Evolutionary conservation across 192 early-diverging fungal genomes (phyloP).

Genomic region (Gorgonomyces haynaldii): DNA sequence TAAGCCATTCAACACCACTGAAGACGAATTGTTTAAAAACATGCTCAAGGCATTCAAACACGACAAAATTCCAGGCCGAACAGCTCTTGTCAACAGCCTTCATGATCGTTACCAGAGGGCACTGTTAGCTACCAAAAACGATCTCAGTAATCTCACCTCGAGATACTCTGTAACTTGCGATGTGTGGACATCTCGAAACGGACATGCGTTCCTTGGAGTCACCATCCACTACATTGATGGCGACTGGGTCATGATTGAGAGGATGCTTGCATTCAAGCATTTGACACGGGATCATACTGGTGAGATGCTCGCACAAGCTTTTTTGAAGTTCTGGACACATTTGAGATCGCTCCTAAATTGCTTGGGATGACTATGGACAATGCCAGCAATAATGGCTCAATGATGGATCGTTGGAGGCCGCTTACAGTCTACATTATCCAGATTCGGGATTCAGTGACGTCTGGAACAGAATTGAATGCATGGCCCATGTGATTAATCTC

Average conservation of each 20-base stretch:
- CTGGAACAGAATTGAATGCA: conserved; percentile 6
- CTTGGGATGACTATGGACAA: conserved; percentile 1
- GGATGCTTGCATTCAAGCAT: conserved; percentile 1
- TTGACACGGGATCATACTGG: not conserved
- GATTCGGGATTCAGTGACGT: not conserved
- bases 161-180: conserved; percentile 1
- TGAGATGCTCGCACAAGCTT: not conserved
- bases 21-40: too few relatives aligned
- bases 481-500: conserved; percentile 2
- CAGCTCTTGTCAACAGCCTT: too few relatives aligned
- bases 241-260: not conserved
- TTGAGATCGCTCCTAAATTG: not conserved
- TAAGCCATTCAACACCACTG: too few relatives aligned
- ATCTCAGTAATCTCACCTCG: too few relatives aligned
- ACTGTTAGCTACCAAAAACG: too few relatives aligned
- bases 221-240: conserved; percentile 3
- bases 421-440: not conserved
- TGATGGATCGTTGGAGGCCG: not conserved
- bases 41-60: too few relatives aligned
- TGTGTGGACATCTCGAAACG: conserved; percentile 2
- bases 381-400: not conserved
- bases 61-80: too few relatives aligned
- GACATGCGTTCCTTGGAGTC: not conserved
- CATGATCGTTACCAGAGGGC: too few relatives aligned
- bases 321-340: not conserved